phyloP scores from a whole-genome alignment of 441 rosid genomes.

The Macaranga tanarius region DNA sequence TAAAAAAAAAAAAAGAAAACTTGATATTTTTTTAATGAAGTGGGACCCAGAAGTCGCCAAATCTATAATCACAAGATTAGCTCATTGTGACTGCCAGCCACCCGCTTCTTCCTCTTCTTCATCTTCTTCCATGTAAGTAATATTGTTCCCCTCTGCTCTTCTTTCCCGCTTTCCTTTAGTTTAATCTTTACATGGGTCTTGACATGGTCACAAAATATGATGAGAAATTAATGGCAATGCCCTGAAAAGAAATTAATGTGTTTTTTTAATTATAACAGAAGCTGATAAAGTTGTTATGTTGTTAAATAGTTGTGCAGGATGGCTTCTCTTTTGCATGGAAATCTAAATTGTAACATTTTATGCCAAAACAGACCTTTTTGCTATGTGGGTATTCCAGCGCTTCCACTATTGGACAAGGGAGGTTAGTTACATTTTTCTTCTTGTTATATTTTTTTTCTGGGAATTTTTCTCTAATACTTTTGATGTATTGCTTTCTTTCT shows the following conservation, averaged over 20 bases:
- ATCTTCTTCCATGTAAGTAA: constrained; percentile 12
- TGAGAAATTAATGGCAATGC: too few relatives aligned
- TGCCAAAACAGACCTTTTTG: constrained; percentile 17
- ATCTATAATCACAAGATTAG: not conserved
- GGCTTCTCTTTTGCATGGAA: constrained; percentile 28
- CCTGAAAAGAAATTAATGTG: too few relatives aligned
- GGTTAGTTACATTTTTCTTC: constrained; percentile 21
- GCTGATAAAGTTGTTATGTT: not conserved
- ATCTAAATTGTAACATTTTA: constrained; percentile 20
- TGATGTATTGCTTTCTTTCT: not conserved
- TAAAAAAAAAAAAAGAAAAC: too few relatives aligned
- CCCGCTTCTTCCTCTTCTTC: constrained; percentile 5
- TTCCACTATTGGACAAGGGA: constrained; percentile 22
- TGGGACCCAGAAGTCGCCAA: not conserved
- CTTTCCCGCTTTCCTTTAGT: not conserved
- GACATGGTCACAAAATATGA: too few relatives aligned
- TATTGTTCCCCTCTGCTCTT: not conserved
- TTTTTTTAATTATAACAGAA: too few relatives aligned
- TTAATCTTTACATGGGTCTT: too few relatives aligned
- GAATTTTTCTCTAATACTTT: not conserved
- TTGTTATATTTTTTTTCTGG: not conserved
- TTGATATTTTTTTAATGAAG: not conserved
- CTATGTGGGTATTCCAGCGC: constrained; percentile 26
- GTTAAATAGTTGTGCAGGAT: constrained; percentile 17
- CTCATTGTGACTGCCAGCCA: not conserved